These are phyloP conservation scores for Calonectria henricotiae DNA, from an alignment of 2,329 filamentous ascomycete genomes.

Conservation along the genomic window DNA sequence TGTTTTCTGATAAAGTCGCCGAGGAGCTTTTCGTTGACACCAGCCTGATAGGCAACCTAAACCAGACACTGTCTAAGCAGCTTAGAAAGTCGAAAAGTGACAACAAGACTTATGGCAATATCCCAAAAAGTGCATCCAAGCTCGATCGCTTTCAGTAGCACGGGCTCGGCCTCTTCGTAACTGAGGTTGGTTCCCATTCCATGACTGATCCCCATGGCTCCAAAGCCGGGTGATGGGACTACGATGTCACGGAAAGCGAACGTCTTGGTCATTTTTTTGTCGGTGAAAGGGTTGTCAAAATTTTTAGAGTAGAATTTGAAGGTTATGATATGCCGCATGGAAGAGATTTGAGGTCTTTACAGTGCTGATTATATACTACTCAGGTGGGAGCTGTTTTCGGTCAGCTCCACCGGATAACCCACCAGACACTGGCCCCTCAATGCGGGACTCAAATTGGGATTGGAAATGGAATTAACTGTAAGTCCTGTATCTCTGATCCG, in stretches of 20 bases:
- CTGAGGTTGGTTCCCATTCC: conserved; percentile 7
- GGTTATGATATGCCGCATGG: background rate
- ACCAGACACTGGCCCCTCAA: too few species aligned
- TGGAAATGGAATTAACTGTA: background rate
- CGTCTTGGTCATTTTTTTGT: conserved; percentile 3
- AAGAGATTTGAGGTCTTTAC: too few species aligned
- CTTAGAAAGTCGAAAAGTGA: too few species aligned
- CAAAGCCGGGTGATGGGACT: conserved; percentile 22
- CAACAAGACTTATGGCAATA: conserved; percentile 1
- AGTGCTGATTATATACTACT: background rate
- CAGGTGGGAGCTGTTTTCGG: too few species aligned
- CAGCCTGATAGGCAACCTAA: conserved; percentile 64
- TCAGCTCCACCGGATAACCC: too few species aligned
- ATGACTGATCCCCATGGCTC: conserved; percentile 25
- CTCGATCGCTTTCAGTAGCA: conserved; percentile 24
- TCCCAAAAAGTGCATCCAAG: conserved; percentile 30
- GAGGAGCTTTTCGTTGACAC: conserved; percentile 67
- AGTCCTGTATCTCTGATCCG: background rate
- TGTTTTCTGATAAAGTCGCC: conserved; percentile 69
- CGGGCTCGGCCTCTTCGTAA: conserved; percentile 17
- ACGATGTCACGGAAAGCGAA: conserved; percentile 17
- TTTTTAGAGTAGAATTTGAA: background rate
- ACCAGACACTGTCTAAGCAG: background rate
- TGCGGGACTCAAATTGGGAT: background rate
- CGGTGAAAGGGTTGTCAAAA: background rate